Evolutionary conservation across 192 early-diverging fungal species (phyloP), one percentile per base, ranked within the genome.

Genomic region (Coemansia sp.): DNA sequence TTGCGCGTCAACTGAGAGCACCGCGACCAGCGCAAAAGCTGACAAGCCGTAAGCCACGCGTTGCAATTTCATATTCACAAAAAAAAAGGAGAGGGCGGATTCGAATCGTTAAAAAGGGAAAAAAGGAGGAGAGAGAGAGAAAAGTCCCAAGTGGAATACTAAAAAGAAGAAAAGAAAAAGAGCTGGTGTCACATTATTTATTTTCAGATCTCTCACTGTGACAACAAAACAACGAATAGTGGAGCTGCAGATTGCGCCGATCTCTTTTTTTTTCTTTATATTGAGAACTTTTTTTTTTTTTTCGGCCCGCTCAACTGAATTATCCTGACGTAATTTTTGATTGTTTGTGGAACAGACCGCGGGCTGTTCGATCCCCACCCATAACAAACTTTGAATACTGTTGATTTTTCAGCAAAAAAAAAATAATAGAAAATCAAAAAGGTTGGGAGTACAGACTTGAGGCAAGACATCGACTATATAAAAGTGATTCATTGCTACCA

Each of bases 91-190:
- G 3, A n/a, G 22, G 22, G 36, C 36, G 36, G 36, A 43, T 43
- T 43, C 24, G 52, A 43, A 41, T 47, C 64, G 64, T 65, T 65
- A 65, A 65, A 47, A 49, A 65, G n/a, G 11, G 22, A 3, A 33
- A 27, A 31, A 22, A 13, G 7, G 13, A 2, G 36, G 6, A 50
- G 24, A 31, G 49, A 31, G 9, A 65, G 63, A 34, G 40, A 65
- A 46, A 65, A 43, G 27, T 64, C 47, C 47, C 16, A 49, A 49
- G 47, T 5, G 47, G 47, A 55, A 55, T 31, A 55, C 52, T 1
- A 55, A 53, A 53, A 9, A 53, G 20, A 22, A 50, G 13, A n/a
- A 16, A 58, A 2, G 27, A 53, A 24, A 50, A 22, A n/a, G 18
- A 20, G 49, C 8, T 55, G 27, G 49, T 22, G 52, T 29, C 9